phyloP scores from a whole-genome alignment of 2,329 filamentous ascomycete genomes.

The Penicillium concentricum region DNA sequence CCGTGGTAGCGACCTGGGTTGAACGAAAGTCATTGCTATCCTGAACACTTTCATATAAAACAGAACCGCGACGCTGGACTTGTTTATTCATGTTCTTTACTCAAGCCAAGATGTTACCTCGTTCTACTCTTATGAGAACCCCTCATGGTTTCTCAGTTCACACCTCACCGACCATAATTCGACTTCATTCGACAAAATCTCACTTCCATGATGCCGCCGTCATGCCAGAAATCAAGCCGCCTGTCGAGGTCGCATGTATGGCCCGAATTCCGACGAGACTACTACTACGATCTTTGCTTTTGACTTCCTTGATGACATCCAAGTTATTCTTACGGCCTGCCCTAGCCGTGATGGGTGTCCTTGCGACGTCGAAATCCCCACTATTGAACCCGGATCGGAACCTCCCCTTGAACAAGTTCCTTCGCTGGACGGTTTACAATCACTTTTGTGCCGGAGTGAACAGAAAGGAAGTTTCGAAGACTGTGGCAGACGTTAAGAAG shows the following conservation, averaged over 20 bases:
- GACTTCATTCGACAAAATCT: constrained; percentile 17
- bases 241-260: constrained; percentile 18
- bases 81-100: neutral
- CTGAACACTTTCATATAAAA: neutral
- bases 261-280: constrained; percentile 19
- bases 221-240: neutral
- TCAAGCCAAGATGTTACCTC: constrained; percentile 7
- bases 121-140: neutral
- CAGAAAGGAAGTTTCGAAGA: constrained; percentile 63
- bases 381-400: constrained; percentile 75
- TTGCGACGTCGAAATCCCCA: constrained; percentile 67
- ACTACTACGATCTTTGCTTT: constrained; percentile 15
- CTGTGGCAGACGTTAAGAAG: constrained; percentile 63
- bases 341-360: constrained; percentile 63
- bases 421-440: constrained; percentile 82
- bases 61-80: too few species aligned
- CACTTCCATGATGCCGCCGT: constrained; percentile 15
- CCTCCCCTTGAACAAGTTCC: constrained; percentile 63
- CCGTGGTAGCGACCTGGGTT: neutral
- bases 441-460: constrained; percentile 89
- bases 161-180: neutral
- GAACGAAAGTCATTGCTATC: neutral
- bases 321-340: constrained; percentile 64
- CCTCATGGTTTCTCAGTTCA: neutral
- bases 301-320: constrained; percentile 34